Percentiles rank a stretch among this genome's conserved stretches.
phyloP scores from a whole-genome alignment of 225 moss, liverwort and hornwort species.

The Antitrichia curtipendula region DNA sequence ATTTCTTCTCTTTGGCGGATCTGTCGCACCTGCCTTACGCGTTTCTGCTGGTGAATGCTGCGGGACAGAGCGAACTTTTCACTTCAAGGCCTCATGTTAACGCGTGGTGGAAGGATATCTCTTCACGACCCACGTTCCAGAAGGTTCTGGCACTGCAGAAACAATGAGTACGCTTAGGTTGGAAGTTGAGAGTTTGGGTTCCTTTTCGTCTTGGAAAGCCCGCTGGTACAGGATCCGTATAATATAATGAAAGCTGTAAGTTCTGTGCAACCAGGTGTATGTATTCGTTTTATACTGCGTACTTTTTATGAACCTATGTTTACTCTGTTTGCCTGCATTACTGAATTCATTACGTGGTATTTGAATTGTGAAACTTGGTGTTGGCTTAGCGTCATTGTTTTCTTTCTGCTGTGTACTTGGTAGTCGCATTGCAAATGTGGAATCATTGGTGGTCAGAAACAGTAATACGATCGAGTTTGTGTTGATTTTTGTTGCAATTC shows the following conservation, averaged over 20 bases:
- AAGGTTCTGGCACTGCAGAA: constrained; percentile 3
- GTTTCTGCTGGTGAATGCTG: neutral
- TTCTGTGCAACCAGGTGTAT: neutral
- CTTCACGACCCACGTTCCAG: neutral
- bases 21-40: constrained; percentile 9
- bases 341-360: too few relatives aligned
- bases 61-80: neutral
- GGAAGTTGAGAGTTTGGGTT: neutral
- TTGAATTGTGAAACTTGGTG: too few relatives aligned
- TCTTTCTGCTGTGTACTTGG: neutral
- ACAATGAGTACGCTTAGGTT: neutral
- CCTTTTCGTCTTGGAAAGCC: neutral
- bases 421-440: neutral
- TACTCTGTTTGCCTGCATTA: too few relatives aligned
- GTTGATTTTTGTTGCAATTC: neutral
- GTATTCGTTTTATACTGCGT: neutral
- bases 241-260: too few relatives aligned
- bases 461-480: neutral
- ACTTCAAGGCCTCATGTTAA: neutral
- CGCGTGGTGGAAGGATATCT: constrained; percentile 12
- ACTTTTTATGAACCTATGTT: neutral
- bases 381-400: too few relatives aligned
- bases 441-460: neutral
- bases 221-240: too few relatives aligned
- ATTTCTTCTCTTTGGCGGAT: constrained; percentile 17